Conservation (phyloP, 2,329 filamentous ascomycete species). For the Penicillium glabrum region DNA sequence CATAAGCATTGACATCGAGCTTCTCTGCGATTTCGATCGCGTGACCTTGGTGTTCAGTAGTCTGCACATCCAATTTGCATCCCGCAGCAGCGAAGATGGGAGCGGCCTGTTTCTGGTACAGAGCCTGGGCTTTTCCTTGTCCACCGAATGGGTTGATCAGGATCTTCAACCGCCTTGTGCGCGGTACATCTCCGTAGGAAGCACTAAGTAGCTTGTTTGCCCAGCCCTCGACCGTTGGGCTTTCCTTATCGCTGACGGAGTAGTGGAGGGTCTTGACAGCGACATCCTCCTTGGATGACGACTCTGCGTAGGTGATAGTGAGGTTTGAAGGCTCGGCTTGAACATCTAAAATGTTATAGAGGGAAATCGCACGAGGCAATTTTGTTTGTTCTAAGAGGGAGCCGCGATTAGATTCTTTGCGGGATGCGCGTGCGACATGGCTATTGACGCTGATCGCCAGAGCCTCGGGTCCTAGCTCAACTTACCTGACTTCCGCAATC, state of each 20-base stretch:
- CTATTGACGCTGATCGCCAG: slow-evolving; percentile 11
- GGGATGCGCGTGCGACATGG: not conserved
- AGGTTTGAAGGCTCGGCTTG: slow-evolving; percentile 62
- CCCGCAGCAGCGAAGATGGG: slow-evolving; percentile 81
- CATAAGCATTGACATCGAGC: slow-evolving; percentile 75
- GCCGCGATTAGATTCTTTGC: slow-evolving; percentile 3
- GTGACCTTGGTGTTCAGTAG: slow-evolving; percentile 71
- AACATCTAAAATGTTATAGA: slow-evolving; percentile 84
- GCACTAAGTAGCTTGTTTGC: slow-evolving; percentile 63
- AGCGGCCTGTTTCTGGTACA: slow-evolving; percentile 73
- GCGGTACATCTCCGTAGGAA: slow-evolving; percentile 69
- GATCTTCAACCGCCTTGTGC: slow-evolving; percentile 77
- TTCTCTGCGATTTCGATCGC: slow-evolving; percentile 73
- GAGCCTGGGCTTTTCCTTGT: slow-evolving; percentile 70
- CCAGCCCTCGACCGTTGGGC: slow-evolving; percentile 59
- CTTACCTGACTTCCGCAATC: slow-evolving; percentile 51
- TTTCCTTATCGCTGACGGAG: slow-evolving; percentile 54
- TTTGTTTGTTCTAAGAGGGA: slow-evolving; percentile 37
- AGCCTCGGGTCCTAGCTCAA: slow-evolving; percentile 9
- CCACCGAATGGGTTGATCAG: slow-evolving; percentile 90
- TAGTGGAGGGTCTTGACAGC: slow-evolving; percentile 64
- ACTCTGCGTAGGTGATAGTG: slow-evolving; percentile 70
- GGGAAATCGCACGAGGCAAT: slow-evolving; percentile 62
- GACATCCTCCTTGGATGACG: slow-evolving; percentile 59
- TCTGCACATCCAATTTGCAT: slow-evolving; percentile 72